Conservation (phyloP, 1,284 basidiomycete genomes). For the Exobasidium cylindrosporum region DNA sequence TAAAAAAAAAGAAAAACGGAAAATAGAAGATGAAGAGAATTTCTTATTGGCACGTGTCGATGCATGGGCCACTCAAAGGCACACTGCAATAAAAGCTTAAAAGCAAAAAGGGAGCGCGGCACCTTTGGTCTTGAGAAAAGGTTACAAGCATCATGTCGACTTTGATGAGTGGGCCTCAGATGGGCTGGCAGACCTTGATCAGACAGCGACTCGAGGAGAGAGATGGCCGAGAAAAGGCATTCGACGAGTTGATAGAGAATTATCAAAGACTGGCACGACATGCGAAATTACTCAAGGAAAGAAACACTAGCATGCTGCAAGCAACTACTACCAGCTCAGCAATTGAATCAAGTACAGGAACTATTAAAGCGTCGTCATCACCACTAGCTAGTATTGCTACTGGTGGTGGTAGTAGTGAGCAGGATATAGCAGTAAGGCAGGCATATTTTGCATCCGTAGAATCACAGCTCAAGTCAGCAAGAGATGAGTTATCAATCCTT, state of each 20-base stretch:
- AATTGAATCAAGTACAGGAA: constrained; percentile 14
- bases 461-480: constrained; percentile 81
- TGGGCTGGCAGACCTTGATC: constrained; percentile 37
- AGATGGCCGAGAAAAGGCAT: constrained; percentile 35
- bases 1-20: too few species aligned
- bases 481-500: constrained; percentile 83
- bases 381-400: constrained; percentile 3
- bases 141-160: not conserved
- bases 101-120: too few species aligned
- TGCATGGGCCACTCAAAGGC: too few species aligned
- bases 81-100: too few species aligned
- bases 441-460: constrained; percentile 88
- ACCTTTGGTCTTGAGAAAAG: too few species aligned
- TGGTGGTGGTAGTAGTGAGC: constrained; percentile 6
- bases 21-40: too few species aligned
- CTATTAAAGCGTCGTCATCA: constrained; percentile 15
- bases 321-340: not conserved
- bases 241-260: constrained; percentile 29
- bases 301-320: constrained; percentile 28
- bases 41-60: too few species aligned
- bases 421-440: constrained; percentile 71
- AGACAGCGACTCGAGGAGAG: constrained; percentile 36
- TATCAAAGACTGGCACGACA: constrained; percentile 35
- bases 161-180: not conserved
- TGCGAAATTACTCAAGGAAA: constrained; percentile 28